phyloP scores from a whole-genome alignment of 148 eudicot species.

The Simmondsia chinensis region DNA sequence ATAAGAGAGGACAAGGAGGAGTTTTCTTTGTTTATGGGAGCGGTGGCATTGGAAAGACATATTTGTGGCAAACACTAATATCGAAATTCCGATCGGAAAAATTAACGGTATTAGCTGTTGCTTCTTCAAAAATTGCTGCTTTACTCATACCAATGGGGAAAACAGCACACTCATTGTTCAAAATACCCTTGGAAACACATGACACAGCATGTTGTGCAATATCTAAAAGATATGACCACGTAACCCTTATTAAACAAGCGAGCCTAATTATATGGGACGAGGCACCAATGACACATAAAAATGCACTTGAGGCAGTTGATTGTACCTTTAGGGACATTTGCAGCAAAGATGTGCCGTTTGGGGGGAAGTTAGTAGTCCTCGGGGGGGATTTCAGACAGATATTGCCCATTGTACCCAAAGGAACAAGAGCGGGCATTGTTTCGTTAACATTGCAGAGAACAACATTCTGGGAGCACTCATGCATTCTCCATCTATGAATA shows the following conservation, averaged over 20 bases:
- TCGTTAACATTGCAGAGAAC: background rate
- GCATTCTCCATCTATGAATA: background rate
- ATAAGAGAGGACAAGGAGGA: background rate
- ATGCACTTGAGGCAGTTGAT: constrained; percentile 6
- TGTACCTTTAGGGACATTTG: background rate
- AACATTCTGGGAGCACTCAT: background rate
- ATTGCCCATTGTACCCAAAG: background rate
- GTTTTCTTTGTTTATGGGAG: background rate
- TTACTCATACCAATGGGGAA: background rate
- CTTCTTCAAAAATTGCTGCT: constrained; percentile 2
- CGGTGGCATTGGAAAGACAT: background rate
- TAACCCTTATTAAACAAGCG: background rate
- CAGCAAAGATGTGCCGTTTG: background rate
- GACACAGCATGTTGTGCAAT: background rate
- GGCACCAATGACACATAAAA: constrained; percentile 7
- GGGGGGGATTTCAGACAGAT: constrained; percentile 1
- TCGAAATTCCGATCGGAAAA: background rate
- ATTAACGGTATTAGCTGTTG: background rate
- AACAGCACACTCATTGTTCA: background rate
- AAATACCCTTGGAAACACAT: background rate
- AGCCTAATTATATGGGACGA: constrained; percentile 5
- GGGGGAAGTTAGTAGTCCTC: background rate
- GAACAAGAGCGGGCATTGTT: background rate
- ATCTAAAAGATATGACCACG: background rate
- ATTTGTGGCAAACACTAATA: background rate